phyloP scores from a whole-genome alignment of 2,329 filamentous ascomycete genomes.

The Paraphaeosphaeria minitans region DNA sequence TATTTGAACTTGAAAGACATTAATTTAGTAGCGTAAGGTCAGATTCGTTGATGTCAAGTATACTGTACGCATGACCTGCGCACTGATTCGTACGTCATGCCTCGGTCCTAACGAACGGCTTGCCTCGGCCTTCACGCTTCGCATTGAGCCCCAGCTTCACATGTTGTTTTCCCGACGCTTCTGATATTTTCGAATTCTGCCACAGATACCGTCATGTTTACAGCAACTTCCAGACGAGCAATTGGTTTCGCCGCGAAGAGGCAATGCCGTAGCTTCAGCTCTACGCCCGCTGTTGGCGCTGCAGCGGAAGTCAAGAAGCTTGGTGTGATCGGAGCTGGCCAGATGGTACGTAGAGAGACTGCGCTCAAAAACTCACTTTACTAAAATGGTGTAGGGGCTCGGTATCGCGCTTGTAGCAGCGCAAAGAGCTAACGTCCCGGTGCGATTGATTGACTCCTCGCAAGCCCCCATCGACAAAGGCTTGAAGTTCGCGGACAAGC shows the following conservation, averaged over 20 bases:
- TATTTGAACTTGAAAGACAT: no score
- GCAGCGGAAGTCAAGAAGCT: slow-evolving; percentile 80
- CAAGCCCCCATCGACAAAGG: slow-evolving; percentile 87
- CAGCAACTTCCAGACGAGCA: slow-evolving; percentile 35
- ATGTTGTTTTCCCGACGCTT: slow-evolving; percentile 19
- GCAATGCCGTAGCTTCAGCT: slow-evolving; percentile 67
- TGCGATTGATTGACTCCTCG: slow-evolving; percentile 83
- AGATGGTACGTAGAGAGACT: slow-evolving; percentile 72
- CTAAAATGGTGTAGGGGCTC: slow-evolving; percentile 69
- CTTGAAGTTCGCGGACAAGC: slow-evolving; percentile 89
- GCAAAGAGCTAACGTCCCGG: slow-evolving; percentile 79
- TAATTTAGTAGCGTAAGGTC: no score
- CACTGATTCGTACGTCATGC: slow-evolving; percentile 20
- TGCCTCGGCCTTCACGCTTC: slow-evolving; percentile 31
- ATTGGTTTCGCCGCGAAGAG: slow-evolving; percentile 27
- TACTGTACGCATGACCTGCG: no score
- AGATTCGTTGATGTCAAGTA: no score
- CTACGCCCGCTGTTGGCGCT: slow-evolving; percentile 62
- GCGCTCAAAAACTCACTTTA: background rate
- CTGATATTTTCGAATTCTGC: background rate
- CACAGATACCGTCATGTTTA: slow-evolving; percentile 34
- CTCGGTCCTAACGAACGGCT: slow-evolving; percentile 17
- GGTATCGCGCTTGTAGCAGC: slow-evolving; percentile 96
- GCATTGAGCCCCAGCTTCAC: slow-evolving; percentile 20
- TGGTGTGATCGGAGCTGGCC: slow-evolving; percentile 91